Conservation (phyloP, 768 basidiomycete genomes). For the Daedaleopsis nitida region DNA sequence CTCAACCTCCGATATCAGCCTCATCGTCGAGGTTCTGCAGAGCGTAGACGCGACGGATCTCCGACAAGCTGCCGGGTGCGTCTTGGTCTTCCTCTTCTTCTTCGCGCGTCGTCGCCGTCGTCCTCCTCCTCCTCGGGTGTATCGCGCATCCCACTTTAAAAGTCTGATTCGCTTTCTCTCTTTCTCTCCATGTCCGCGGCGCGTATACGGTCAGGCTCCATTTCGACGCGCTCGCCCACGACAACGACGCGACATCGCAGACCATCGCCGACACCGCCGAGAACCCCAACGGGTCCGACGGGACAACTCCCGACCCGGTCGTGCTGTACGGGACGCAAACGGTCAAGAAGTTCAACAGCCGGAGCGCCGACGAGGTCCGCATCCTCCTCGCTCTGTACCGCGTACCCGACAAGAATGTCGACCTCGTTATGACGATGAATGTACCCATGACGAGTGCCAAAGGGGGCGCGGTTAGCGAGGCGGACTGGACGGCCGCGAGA, state of each 20-base stretch:
- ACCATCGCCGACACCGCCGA: slow-evolving; percentile 45
- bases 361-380: slow-evolving; percentile 62
- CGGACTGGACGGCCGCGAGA: slow-evolving; percentile 10
- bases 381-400: slow-evolving; percentile 85
- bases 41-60: slow-evolving; percentile 60
- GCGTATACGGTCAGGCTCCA: slow-evolving; percentile 79
- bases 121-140: too few relatives aligned
- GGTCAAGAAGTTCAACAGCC: slow-evolving; percentile 76
- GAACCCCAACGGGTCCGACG: slow-evolving; percentile 40
- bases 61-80: slow-evolving; percentile 68
- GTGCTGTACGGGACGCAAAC: slow-evolving; percentile 69
- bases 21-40: slow-evolving; percentile 84
- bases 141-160: too few relatives aligned
- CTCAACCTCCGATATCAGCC: slow-evolving; percentile 64
- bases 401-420: slow-evolving; percentile 66
- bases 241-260: slow-evolving; percentile 70
- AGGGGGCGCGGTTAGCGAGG: slow-evolving; percentile 40
- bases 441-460: slow-evolving; percentile 59
- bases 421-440: slow-evolving; percentile 86
- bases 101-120: too few relatives aligned
- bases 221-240: slow-evolving; percentile 87
- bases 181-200: too few relatives aligned
- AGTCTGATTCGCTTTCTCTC: too few relatives aligned
- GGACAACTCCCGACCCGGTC: slow-evolving; percentile 56
- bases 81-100: background rate